Conservation (phyloP, 306 rosid species). For the Sesbania bispinosa region DNA sequence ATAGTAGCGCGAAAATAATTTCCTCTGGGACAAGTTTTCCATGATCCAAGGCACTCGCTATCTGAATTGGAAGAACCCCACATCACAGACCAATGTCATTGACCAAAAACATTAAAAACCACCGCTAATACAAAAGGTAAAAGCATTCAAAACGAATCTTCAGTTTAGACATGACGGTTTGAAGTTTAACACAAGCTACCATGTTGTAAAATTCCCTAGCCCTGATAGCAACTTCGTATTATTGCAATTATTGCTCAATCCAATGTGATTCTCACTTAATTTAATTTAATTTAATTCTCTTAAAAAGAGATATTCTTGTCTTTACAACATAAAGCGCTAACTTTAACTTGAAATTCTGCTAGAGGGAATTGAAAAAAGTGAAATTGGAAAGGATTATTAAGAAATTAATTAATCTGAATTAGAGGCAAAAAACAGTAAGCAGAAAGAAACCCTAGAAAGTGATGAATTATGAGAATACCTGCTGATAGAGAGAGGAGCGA, state of each 20-base stretch:
- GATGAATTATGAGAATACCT: conserved; percentile 32
- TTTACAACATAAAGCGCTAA: neutral
- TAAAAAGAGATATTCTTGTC: neutral
- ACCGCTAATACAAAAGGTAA: neutral
- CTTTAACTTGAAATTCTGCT: conserved; percentile 18
- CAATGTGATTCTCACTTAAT: neutral
- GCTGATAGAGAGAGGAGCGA: conserved; percentile 72
- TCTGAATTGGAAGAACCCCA: conserved; percentile 46
- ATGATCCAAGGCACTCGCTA: conserved; percentile 69
- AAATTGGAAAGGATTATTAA: neutral
- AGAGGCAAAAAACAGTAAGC: neutral
- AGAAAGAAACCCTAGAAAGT: neutral
- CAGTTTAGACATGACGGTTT: neutral
- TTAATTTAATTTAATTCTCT: neutral
- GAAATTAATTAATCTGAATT: neutral
- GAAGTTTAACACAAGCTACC: too few species aligned
- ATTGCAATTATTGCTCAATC: neutral
- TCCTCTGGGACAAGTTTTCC: conserved; percentile 78
- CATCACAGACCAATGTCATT: neutral
- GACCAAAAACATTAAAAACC: neutral
- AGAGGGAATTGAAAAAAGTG: conserved; percentile 1
- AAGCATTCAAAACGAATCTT: neutral
- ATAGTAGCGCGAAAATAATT: conserved; percentile 61
- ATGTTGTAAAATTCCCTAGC: neutral
- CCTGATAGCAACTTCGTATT: neutral